phyloP scores from a whole-genome alignment of 176 grass and related monocot species.

The Alloteropsis semialata region DNA sequence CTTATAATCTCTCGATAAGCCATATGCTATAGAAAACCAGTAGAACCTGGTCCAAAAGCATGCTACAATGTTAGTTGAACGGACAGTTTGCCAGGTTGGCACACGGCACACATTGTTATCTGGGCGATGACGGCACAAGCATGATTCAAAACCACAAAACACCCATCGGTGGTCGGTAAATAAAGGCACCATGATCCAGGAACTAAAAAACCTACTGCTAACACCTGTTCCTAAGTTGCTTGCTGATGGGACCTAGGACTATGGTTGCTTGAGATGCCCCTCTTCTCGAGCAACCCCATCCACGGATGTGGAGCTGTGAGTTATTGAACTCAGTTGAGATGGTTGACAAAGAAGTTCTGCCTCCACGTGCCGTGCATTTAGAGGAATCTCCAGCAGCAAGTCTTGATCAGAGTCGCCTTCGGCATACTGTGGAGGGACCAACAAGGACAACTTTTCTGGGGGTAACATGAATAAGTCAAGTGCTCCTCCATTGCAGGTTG shows the following conservation, averaged over 20 bases:
- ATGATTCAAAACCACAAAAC: slow-evolving; percentile 31
- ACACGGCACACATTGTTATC: slow-evolving; percentile 7
- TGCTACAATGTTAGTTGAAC: slow-evolving; percentile 33
- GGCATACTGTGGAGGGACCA: slow-evolving; percentile 43
- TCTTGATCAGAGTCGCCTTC: slow-evolving; percentile 69
- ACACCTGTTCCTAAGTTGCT: slow-evolving; percentile 37
- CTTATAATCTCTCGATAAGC: slow-evolving; percentile 38
- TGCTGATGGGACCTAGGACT: slow-evolving; percentile 39
- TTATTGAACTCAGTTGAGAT: slow-evolving; percentile 40
- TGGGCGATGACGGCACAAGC: slow-evolving; percentile 15
- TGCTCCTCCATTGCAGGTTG: slow-evolving; percentile 35
- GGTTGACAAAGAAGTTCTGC: slow-evolving; percentile 70
- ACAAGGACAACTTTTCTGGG: slow-evolving; percentile 52
- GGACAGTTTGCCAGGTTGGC: slow-evolving; percentile 21
- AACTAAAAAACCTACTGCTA: slow-evolving; percentile 51
- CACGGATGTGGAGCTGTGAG: slow-evolving; percentile 25
- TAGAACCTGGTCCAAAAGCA: slow-evolving; percentile 45
- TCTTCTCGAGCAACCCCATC: slow-evolving; percentile 33
- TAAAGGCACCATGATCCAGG: slow-evolving; percentile 36
- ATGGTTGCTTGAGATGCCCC: slow-evolving; percentile 49
- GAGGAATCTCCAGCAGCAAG: slow-evolving; percentile 70
- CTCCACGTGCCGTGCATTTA: slow-evolving; percentile 64
- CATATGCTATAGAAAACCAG: slow-evolving; percentile 51
- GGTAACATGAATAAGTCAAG: slow-evolving; percentile 54
- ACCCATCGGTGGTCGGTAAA: slow-evolving; percentile 27